Evolutionary conservation across 495 filamentous ascomycete genomes (phyloP), one percentile per base, ranked within the genome.

Genomic region (Penicillium paxilli): DNA sequence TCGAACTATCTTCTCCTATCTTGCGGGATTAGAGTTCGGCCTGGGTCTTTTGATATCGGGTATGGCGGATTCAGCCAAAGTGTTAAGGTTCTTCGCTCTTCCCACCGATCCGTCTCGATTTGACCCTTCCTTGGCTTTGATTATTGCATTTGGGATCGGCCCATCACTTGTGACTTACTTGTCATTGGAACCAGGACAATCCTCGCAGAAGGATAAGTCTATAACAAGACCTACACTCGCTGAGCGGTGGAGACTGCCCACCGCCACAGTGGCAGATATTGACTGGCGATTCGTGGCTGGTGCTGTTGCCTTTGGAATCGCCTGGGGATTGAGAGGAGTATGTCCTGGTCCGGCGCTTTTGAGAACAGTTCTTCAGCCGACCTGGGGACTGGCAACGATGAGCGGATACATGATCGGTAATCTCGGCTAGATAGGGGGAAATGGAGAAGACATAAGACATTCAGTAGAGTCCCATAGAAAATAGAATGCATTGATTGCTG

Each of bases 301-400:
- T 17, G 71, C 77, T 10, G 68, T 64, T 21, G 63, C 71, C 1
- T 86, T 85, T 60, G 83, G 83, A 0, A 42, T 84, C 14, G 78
- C 72, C 0, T 86, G 81, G 81, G 83, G 83, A 5, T 54, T 83
- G 46, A 64, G 62, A 24, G 83, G 82, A 1, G 72, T 80, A 2
- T 86, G 83, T 54, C 83, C 83, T 0, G 83, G 83, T 0, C 79
- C 83, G 7, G 81, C 74, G 2, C 62, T 81, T 9, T 52, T 84
- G 59, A 72, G 78, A 19, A 50, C 73, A 5, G 60, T 78, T 6
- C 46, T 76, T 9, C 79, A 81, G 53, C 82, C 82, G 1, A 62
- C 60, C 7, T 81, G 78, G 75, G 81, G 79, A 2, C 19, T 77
- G 52, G 53, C 59, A 19, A 77, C 80, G 62, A 73, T 83, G 68